Evolutionary conservation across 2,329 filamentous ascomycete species (phyloP).

Genomic region (Colletotrichum camelliae): DNA sequence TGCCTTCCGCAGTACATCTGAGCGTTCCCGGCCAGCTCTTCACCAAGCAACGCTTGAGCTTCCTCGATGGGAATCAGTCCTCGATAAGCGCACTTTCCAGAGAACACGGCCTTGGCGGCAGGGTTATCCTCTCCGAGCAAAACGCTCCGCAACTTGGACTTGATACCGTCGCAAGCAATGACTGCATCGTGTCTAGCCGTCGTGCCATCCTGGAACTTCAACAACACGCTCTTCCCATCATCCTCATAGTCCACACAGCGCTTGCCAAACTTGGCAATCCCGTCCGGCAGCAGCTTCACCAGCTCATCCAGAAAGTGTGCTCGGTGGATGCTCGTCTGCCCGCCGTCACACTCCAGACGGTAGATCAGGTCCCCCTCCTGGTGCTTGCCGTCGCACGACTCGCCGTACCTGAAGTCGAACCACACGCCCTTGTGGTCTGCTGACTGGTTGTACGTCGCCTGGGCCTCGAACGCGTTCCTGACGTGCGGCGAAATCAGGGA

Average conservation of each 20-base stretch:
- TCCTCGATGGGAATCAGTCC: conserved; percentile 51
- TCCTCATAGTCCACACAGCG: conserved; percentile 25
- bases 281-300: conserved; percentile 39
- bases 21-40: conserved; percentile 34
- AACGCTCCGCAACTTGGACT: conserved; percentile 49
- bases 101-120: conserved; percentile 48
- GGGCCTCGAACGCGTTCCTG: conserved; percentile 40
- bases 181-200: conserved; percentile 44
- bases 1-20: conserved; percentile 60
- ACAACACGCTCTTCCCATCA: conserved; percentile 20
- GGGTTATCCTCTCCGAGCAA: conserved; percentile 50
- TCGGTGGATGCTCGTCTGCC: conserved; percentile 3
- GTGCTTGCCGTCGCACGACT: conserved; percentile 17
- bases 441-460: conserved; percentile 22
- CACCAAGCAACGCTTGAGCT: conserved; percentile 53
- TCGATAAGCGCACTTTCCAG: conserved; percentile 64
- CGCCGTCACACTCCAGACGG: neutral
- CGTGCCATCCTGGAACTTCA: conserved; percentile 45
- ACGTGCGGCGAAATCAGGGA: conserved; percentile 28
- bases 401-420: conserved; percentile 22
- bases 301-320: conserved; percentile 38
- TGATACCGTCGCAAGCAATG: conserved; percentile 67
- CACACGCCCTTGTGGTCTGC: conserved; percentile 23
- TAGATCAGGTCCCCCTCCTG: conserved; percentile 6
- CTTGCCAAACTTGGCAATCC: conserved; percentile 31